Base-by-base conservation (phyloP, 179 eudicot species). In the Dionaea muscipula region DNA sequence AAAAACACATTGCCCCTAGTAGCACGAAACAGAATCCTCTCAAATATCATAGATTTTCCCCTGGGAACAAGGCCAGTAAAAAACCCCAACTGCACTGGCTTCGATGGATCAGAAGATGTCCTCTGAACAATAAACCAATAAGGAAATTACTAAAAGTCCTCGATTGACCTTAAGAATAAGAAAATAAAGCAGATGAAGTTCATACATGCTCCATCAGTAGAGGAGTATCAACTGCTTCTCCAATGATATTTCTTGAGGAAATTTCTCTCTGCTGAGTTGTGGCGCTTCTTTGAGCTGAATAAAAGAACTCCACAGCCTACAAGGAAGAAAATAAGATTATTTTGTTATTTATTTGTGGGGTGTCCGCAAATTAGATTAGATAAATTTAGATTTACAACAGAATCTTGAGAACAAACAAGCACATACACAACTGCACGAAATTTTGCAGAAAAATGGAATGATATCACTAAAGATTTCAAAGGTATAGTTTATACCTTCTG, bases 61-160 rank as follows among this genome's bases (percentile, higher is more conserved):
- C 89, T 80, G 11, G 85, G 75, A 40, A 87, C 94, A 54, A 87
- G 86, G 21, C 96, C 96, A 62, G 82, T 81, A 23, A 81, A 68
- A 64, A 72, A 81, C 18, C 96, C 85, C 46, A 87, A 75, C 72
- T 82, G 82, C 51, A 84, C 76, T 59, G 78, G 67, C 66, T 80
- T 84, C 68, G 84, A 77, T 47, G 77, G 64, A 70, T 87, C 94
- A 23, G 58, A 57, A 13, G 75, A 70, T 61, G 68, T 67, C 63
- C 81, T 82, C 95, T 82, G 46, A 51, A 64, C 47, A 45, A 5
- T 40, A 35, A 15, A 21, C 54, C 66, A 55, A 15, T 27, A 61
- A 24, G 28, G 59, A 51, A 6, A 59, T 50, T 40, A 56, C 60
- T 22, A 40, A 28, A 39, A 17, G 33, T 10, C 31, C 55, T 15